These are phyloP conservation scores for Linum trigynum DNA, from an alignment of 345 rosid species.

Conservation along the genomic window DNA sequence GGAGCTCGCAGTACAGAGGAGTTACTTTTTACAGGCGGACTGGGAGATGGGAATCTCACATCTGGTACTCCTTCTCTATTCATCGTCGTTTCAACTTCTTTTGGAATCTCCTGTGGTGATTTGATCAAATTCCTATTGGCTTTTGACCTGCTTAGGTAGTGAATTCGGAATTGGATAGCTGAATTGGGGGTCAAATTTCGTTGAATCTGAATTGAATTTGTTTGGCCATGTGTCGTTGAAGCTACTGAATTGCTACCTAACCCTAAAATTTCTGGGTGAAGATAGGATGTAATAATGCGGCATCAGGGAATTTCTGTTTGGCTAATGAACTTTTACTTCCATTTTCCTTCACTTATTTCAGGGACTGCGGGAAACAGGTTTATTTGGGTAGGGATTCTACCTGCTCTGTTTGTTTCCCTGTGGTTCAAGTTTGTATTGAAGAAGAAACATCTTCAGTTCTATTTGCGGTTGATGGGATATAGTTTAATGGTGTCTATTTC, in stretches of 20 bases:
- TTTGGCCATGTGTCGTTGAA: neutral
- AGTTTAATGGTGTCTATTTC: conserved; percentile 1
- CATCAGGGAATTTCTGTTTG: neutral
- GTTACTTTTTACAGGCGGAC: conserved; percentile 94
- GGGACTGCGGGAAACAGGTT: conserved; percentile 98
- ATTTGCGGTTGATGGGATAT: conserved; percentile 6
- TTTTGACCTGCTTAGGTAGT: neutral
- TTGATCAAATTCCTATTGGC: conserved; percentile 1
- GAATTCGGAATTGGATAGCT: neutral
- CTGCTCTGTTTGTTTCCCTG: conserved; percentile 5
- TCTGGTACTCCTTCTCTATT: conserved; percentile 38
- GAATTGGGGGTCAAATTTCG: neutral
- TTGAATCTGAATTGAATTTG: neutral
- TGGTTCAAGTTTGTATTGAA: neutral
- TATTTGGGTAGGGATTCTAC: conserved; percentile 61
- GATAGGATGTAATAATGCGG: neutral
- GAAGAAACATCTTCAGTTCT: neutral
- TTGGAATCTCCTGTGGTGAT: neutral
- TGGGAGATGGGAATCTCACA: conserved; percentile 97
- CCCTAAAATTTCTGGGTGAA: neutral
- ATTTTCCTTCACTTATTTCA: conserved; percentile 21
- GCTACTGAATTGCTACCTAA: neutral
- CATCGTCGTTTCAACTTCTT: neutral
- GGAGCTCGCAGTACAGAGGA: conserved; percentile 91
- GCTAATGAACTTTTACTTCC: neutral